Percentiles rank a stretch among this genome's conserved stretches.
These are phyloP conservation scores for Hanseniaspora mollemarum DNA, from an alignment of 805 yeast species.

Conservation along the genomic window DNA sequence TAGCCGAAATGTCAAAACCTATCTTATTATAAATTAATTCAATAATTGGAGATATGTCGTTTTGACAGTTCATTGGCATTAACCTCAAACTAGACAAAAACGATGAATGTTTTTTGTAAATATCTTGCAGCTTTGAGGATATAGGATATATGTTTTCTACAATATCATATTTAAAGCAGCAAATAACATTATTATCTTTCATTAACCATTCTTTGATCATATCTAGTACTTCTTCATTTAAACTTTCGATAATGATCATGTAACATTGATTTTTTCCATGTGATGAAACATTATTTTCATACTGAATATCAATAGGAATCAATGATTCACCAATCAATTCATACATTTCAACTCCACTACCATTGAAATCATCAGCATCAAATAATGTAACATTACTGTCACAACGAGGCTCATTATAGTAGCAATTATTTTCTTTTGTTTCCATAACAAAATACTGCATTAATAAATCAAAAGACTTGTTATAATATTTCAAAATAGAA, in stretches of 20 bases:
- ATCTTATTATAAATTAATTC: neutral
- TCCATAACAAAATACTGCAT: neutral
- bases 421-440: neutral
- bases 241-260: neutral
- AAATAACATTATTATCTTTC: neutral
- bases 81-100: neutral
- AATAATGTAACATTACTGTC: slow-evolving; percentile 11
- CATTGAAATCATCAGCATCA: neutral
- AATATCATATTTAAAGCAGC: neutral
- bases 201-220: neutral
- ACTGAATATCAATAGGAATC: neutral
- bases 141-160: neutral
- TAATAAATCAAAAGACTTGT: neutral
- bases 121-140: neutral
- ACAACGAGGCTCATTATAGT: slow-evolving; percentile 2
- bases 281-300: neutral
- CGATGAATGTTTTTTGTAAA: neutral
- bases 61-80: neutral
- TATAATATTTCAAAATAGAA: neutral
- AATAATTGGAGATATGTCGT: neutral
- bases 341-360: neutral
- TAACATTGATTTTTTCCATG: neutral
- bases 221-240: neutral
- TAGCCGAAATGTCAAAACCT: neutral
- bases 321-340: neutral